Evolutionary conservation across 2,329 filamentous ascomycete genomes (phyloP), one percentile per base, ranked within the genome.

Genomic region (Trichoderma guizhouense): DNA sequence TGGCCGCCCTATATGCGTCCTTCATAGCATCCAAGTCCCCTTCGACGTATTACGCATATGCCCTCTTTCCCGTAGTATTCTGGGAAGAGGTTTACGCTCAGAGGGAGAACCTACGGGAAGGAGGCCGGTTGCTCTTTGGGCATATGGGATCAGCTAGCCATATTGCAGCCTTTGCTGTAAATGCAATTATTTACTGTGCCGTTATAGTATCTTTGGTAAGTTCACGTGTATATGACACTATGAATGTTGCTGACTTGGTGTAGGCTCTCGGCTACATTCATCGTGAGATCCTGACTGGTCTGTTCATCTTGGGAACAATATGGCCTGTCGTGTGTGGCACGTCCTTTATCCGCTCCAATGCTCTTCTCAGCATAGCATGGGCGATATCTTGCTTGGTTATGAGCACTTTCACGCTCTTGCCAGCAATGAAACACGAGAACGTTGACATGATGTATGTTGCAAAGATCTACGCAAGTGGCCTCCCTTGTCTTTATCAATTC

Each of bases 81-180:
- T 99, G 96, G 96, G 95, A 98, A 81, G 95, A 98, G 78, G 93
- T 98, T 0, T 95, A 92, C 81, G 93, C 93, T 3, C 89, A 92
- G 32, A 88, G 94, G 71, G 85, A 87, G 60, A 93, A 93, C 55
- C 81, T 98, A 14, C 78, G 83, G 7, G 87, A 90, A 73, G 95
- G 94, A 3, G 86, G 87, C 66, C 87, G 86, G 74, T 86, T 88
- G 64, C 83, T 98, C 9, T 90, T 97, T 75, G 86, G 88, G 1
- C 87, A 95, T 75, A 83, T 95, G 55, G 85, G 87, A 69, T 90
- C 91, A 0, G 82, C 87, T 32, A 83, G 86, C 26, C 89, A 88
- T 30, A 82, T 87, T 34, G 75, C 88, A 26, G 86, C 88, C 32
- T 85, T 97, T 53, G 76, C 86, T 0, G 74, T 96, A 14, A 92